Evolutionary conservation across 2,329 filamentous ascomycete genomes (phyloP), one percentile per base, ranked within the genome.

Genomic region (Diaporthe caulivora): DNA sequence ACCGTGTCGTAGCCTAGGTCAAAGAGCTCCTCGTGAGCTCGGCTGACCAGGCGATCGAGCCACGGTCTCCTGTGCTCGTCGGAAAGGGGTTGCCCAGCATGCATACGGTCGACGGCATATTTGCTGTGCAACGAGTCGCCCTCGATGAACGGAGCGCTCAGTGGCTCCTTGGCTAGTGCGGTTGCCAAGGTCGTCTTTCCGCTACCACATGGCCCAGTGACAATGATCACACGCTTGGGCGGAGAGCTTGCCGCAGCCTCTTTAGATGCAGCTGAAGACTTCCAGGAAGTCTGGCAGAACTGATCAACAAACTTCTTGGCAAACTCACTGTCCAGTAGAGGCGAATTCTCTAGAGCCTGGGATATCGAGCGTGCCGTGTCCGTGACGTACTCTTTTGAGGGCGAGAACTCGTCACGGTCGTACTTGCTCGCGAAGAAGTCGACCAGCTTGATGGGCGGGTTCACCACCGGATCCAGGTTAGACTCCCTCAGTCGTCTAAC

Each of bases 361-460:
- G 87, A 89, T 42, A 86, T 82, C 51, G 84, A 83, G 64, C 81
- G 78, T 1, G 82, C 81, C 2, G 74, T 79, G 1, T 79, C 85
- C 71, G 84, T 86, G 2, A 79, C 75, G 74, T 85, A 87, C 3
- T 75, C 49, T 78, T 87, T 87, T 72, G 81, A 80, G 47, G 84
- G 80, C 7, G 83, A 81, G 73, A 87, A 87, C 64, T 87, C 85
- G 3, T 83, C 81, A 51, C 85, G 89, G 78, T 79, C 78, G 49
- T 87, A 87, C 75, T 87, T 87, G n/a, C 75, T 77, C 1, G 82
- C 80, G 73, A 89, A 90, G 80, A 88, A 90, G 54, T 88, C 87
- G 1, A 89, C 74, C 1, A 90, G 80, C 78, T 89, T 89, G 75
- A 88, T 83, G 0, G 86, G 83, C 15, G 88, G 87, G 75, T 90